A percentile compares a stretch with the other conserved stretches of the same genome.
These are phyloP conservation scores for Microdochium bolleyi DNA, from an alignment of 2,329 filamentous ascomycete species.

Conservation along the genomic window DNA sequence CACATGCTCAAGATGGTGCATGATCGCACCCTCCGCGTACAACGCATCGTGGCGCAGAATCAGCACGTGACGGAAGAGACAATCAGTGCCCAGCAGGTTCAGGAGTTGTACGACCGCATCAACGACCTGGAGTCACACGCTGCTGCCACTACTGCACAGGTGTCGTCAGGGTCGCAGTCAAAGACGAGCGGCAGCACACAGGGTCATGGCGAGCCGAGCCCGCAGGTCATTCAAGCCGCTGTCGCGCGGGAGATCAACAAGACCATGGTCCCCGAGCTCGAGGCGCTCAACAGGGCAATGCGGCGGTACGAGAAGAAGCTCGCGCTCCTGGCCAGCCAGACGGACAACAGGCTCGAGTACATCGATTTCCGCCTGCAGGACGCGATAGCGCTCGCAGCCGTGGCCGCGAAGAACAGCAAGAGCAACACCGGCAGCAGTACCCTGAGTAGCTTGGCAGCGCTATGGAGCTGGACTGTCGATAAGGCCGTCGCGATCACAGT, in stretches of 20 bases:
- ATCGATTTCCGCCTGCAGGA: slow-evolving; percentile 68
- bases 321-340: slow-evolving; percentile 65
- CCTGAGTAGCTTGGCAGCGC: not conserved
- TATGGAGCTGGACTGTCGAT: slow-evolving; percentile 29
- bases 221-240: slow-evolving; percentile 29
- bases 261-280: slow-evolving; percentile 70
- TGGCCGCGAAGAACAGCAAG: slow-evolving; percentile 49
- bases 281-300: slow-evolving; percentile 81
- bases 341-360: slow-evolving; percentile 64
- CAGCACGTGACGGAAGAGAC: slow-evolving; percentile 30
- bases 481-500: slow-evolving; percentile 23
- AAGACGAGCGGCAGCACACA: not conserved
- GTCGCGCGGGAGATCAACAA: slow-evolving; percentile 53
- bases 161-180: not conserved
- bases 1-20: slow-evolving; percentile 78
- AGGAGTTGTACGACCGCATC: slow-evolving; percentile 56
- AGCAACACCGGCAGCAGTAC: slow-evolving; percentile 17
- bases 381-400: slow-evolving; percentile 71
- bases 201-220: slow-evolving; percentile 19
- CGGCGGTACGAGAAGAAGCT: slow-evolving; percentile 87
- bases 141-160: slow-evolving; percentile 17
- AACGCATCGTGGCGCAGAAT: slow-evolving; percentile 58
- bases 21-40: slow-evolving; percentile 71
- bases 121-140: slow-evolving; percentile 59
- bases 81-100: slow-evolving; percentile 31